Percentiles rank a stretch among this genome's conserved stretches.
Evolutionary conservation across 495 filamentous ascomycete species (phyloP).

Genomic region (Lepidopterella palustris): DNA sequence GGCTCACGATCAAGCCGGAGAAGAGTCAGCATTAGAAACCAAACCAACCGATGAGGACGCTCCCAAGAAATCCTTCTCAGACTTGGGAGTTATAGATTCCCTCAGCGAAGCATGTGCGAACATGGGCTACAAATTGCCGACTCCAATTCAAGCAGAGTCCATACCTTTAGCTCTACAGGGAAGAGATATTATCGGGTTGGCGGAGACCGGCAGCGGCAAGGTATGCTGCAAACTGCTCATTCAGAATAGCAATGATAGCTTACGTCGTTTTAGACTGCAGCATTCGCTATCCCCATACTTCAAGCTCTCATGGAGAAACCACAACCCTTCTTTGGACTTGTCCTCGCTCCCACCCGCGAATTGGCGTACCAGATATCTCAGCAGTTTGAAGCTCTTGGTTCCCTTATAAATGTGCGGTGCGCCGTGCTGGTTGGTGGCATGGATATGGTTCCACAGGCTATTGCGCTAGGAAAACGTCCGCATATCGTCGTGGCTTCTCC

Average conservation of each 20-base stretch:
- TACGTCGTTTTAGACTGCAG: no score
- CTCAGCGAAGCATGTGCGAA: slow-evolving; percentile 79
- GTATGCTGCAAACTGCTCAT: no score
- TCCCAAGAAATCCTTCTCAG: slow-evolving; percentile 59
- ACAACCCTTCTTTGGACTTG: slow-evolving; percentile 65
- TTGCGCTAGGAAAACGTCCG: slow-evolving; percentile 84
- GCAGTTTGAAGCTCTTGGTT: slow-evolving; percentile 74
- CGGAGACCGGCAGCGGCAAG: slow-evolving; percentile 94
- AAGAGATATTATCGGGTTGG: slow-evolving; percentile 84
- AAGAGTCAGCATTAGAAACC: not conserved
- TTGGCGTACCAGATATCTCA: slow-evolving; percentile 84
- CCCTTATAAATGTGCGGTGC: slow-evolving; percentile 70
- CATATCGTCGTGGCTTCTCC: slow-evolving; percentile 87
- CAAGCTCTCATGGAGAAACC: slow-evolving; percentile 75
- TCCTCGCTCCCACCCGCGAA: slow-evolving; percentile 88
- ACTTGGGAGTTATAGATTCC: slow-evolving; percentile 79
- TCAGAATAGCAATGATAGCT: no score
- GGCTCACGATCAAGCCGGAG: slow-evolving; percentile 12
- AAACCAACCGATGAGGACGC: slow-evolving; percentile 3
- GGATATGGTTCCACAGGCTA: slow-evolving; percentile 87
- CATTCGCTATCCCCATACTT: slow-evolving; percentile 77
- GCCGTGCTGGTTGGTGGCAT: slow-evolving; percentile 84
- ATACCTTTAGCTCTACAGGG: slow-evolving; percentile 70
- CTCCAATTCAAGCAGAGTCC: slow-evolving; percentile 40
- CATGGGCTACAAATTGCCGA: slow-evolving; percentile 74